Evolutionary conservation across 2,329 filamentous ascomycete species (phyloP), one percentile per base, ranked within the genome.

Genomic region (Venturia pyrina): DNA sequence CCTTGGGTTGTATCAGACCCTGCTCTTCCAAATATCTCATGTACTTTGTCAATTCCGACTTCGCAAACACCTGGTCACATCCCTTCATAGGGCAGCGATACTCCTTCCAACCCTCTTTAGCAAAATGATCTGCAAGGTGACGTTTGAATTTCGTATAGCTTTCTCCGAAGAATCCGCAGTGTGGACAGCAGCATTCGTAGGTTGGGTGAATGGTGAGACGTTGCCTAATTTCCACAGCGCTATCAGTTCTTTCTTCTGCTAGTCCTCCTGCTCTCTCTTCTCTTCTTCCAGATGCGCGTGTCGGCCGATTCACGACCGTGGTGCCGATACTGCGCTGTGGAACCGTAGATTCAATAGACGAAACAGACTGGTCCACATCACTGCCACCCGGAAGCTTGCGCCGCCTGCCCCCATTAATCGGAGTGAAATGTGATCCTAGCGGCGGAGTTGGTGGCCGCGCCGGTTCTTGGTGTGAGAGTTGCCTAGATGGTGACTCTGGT

Each of bases 131-230:
- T 17, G 21, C 48, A 15, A 59, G 28, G 32, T 59, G 53, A 32
- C 32, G 28, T 37, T 59, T 59, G 53, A 59, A 59, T 17, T 37
- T 19, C 8, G 28, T n/a, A 19, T 59, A 59, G 32, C 53, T 37
- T 19, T 59, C 53, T 59, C 6, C 17, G 8, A 24, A 28, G 15
- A 34, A 59, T 17, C 53, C 53, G 53, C 53, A 59, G 19, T 59
- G 53, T 17, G 53, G 53, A 37, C 53, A 59, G 19, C 53, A 59
- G 17, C 53, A 59, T 37, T 59, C 53, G 53, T 59, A 59, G 19
- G 13, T 34, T 15, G 8, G 15, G 19, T 59, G 53, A n/a, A 59
- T 59, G 28, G 53, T 59, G 1, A 59, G 28, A 37, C 32, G 28
- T 21, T 37, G 15, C 53, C 19, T 37, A 37, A 3, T 13, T n/a